These are phyloP conservation scores for Ligustrum vulgare DNA, from an alignment of 257 asterid genomes.

Conservation along the genomic window DNA sequence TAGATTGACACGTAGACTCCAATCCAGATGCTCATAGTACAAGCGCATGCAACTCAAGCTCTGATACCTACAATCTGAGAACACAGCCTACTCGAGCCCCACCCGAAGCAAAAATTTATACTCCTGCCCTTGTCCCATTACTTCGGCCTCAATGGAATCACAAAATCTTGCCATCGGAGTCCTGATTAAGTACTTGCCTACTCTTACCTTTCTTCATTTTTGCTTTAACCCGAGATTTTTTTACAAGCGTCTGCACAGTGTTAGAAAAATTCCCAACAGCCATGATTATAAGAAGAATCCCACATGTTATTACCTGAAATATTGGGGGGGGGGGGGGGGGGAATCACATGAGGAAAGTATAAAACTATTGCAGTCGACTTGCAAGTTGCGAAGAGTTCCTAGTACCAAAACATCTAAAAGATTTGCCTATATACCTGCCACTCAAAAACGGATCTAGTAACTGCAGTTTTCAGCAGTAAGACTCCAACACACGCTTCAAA, in stretches of 20 bases:
- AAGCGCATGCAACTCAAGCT: constrained; percentile 3
- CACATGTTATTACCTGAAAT: constrained; percentile 84
- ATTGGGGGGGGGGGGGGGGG: not conserved
- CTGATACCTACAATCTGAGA: constrained; percentile 23
- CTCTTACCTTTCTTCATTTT: constrained; percentile 74
- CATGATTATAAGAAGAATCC: constrained; percentile 83
- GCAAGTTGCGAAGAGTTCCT: constrained; percentile 5
- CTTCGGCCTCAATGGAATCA: constrained; percentile 28
- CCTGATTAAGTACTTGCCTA: constrained; percentile 63
- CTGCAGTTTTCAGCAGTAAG: constrained; percentile 78
- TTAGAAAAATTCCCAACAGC: constrained; percentile 87
- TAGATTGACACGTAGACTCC: too few relatives aligned
- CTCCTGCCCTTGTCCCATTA: constrained; percentile 14
- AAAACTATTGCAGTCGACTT: constrained; percentile 1
- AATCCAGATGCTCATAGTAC: too few relatives aligned
- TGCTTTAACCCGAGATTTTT: constrained; percentile 84
- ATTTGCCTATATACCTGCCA: constrained; percentile 72
- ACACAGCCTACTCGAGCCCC: constrained; percentile 12
- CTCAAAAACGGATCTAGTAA: constrained; percentile 61
- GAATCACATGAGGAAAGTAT: not conserved
- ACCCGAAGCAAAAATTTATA: constrained; percentile 17
- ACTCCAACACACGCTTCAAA: constrained; percentile 91
- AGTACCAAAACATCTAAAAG: not conserved
- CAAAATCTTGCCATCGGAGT: constrained; percentile 37
- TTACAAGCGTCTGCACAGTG: constrained; percentile 85